These are phyloP conservation scores for Linanthus parryae DNA, from an alignment of 148 eudicot species.

Conservation along the genomic window DNA sequence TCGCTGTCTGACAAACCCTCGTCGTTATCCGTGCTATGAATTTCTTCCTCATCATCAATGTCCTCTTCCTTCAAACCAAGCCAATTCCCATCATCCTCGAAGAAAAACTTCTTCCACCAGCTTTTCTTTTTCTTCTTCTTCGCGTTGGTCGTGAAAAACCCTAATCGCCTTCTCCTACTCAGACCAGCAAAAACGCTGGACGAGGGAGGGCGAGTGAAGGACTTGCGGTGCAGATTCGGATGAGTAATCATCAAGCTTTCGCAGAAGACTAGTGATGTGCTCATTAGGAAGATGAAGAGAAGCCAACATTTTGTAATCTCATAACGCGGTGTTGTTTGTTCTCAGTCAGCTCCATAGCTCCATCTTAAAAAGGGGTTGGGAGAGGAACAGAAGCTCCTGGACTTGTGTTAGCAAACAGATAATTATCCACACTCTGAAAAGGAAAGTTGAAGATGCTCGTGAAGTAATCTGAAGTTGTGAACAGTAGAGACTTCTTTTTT, in stretches of 20 bases:
- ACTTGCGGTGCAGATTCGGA: constrained; percentile 9
- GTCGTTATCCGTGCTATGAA: constrained; percentile 19
- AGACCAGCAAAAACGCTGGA: constrained; percentile 17
- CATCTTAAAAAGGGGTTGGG: too few species aligned
- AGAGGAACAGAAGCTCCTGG: too few species aligned
- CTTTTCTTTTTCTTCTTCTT: constrained; percentile 48
- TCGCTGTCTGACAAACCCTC: constrained; percentile 43
- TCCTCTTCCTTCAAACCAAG: constrained; percentile 74
- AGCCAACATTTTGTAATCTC: constrained; percentile 67
- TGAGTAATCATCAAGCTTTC: constrained; percentile 23
- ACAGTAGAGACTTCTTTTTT: too few species aligned
- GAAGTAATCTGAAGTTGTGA: too few species aligned
- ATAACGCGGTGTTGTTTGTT: too few species aligned
- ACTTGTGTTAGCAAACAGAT: too few species aligned
- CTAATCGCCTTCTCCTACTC: constrained; percentile 26
- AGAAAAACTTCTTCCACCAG: constrained; percentile 87
- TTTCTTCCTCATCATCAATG: constrained; percentile 39
- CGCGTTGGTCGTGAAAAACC: constrained; percentile 46
- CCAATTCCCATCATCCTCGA: constrained; percentile 87
- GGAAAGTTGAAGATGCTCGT: too few species aligned
- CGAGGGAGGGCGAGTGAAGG: constrained; percentile 4
- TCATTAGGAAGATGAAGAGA: constrained; percentile 55
- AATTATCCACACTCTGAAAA: too few species aligned
- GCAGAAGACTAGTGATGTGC: constrained; percentile 47
- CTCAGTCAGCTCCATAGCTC: too few species aligned